Base-by-base conservation (phyloP, 2,329 filamentous ascomycete species). In the Diaporthe capsici region DNA sequence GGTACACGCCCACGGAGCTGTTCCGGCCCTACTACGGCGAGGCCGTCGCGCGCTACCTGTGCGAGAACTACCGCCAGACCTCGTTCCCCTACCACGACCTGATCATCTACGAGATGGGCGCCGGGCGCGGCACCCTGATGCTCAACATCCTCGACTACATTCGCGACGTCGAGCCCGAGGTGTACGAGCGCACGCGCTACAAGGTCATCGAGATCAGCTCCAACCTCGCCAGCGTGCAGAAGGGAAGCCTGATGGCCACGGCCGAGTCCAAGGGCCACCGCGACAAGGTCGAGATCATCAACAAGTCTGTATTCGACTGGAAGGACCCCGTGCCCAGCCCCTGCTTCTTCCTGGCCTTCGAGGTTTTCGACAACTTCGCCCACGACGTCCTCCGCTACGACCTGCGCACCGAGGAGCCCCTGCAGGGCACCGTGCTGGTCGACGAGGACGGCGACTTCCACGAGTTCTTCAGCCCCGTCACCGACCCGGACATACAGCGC, bases 61-160 rank as follows among this genome's bases (percentile, higher is more conserved):
- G 98, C 79, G 93, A 95, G 79, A 98, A 99, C 87, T 99, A 99
- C 89, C 95, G 97, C 83, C 91, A 98, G 83, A 95, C 94, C 60
- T 91, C 95, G 74, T 98, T 97, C 83, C 97, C 97, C 3, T 98
- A 98, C 87, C 93, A 98, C 85, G 97, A 99, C 85, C 90, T 99
- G 71, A 94, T 98, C 80, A 97, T 99, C 84, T 99, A 98, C 89
- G 97, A 99, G 84, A 98, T 99, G 94, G 97, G 97, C 71, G 97
- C 97, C 53, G 97, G 97, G 80, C 96, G 98, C 81, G 97, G 97
- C 77, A 99, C 97, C 0, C 90, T 99, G 82, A 99, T 99, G 97
- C 90, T 97, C 82, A 99, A 99, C 84, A 96, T 99, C 75, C 90
- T 99, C 77, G 96, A 99, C 87, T 98, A 97, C 84, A 98, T 99